These are phyloP conservation scores for Aegilops sharonensis DNA, from an alignment of 176 grass and related monocot species.

Conservation along the genomic window DNA sequence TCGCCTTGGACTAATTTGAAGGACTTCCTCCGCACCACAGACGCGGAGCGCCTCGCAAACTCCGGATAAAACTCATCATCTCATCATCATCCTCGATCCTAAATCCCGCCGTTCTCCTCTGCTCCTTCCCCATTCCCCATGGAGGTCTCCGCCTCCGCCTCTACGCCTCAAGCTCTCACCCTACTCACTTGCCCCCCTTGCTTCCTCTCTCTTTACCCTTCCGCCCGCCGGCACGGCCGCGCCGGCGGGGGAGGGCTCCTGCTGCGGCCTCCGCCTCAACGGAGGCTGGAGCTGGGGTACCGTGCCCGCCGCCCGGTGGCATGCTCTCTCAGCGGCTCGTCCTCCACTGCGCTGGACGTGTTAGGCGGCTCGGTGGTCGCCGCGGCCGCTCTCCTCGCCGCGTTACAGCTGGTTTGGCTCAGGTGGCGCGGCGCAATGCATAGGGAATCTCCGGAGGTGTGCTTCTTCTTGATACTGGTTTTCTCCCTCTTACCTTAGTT, in stretches of 20 bases:
- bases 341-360: neutral
- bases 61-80: conserved; percentile 40
- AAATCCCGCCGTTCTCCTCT: neutral
- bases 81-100: neutral
- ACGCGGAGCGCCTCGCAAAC: neutral
- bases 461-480: neutral
- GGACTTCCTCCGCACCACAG: conserved; percentile 10
- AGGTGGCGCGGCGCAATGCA: neutral
- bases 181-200: conserved; percentile 19
- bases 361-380: conserved; percentile 9
- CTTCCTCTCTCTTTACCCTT: conserved; percentile 10
- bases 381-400: conserved; percentile 20
- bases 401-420: conserved; percentile 32
- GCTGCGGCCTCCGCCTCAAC: neutral
- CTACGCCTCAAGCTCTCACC: conserved; percentile 11
- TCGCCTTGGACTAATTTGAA: too few species aligned
- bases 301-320: neutral
- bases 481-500: neutral
- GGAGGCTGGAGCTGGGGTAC: neutral
- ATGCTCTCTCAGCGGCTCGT: neutral
- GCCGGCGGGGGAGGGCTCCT: neutral
- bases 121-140: conserved; percentile 11
- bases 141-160: conserved; percentile 33
- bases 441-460: conserved; percentile 35
- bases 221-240: neutral